Conservation (phyloP, 1,139 yeast genomes). For the Suhomyces terraborum region DNA sequence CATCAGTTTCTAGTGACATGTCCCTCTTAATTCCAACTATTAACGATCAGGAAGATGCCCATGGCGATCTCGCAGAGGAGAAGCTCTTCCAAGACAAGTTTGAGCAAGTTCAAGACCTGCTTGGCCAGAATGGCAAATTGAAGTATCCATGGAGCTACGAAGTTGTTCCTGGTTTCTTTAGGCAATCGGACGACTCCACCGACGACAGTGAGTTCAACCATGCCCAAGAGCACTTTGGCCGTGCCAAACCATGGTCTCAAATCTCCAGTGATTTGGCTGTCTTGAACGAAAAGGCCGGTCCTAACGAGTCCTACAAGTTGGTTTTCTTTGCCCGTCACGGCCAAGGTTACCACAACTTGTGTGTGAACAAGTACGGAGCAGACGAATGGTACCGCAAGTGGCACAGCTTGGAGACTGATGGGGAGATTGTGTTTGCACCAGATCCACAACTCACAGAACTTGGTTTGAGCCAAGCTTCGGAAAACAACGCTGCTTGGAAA, state of each 20-base stretch:
- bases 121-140: conserved; percentile 12
- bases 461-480: conserved; percentile 41
- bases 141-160: conserved; percentile 37
- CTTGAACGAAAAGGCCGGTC: conserved; percentile 31
- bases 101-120: conserved; percentile 10
- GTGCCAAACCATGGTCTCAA: conserved; percentile 35
- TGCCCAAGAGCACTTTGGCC: conserved; percentile 42
- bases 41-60: conserved; percentile 28
- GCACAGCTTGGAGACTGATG: conserved; percentile 45
- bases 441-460: conserved; percentile 46
- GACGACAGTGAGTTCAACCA: conserved; percentile 42
- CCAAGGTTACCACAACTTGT: conserved; percentile 48
- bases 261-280: conserved; percentile 28
- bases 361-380: conserved; percentile 44
- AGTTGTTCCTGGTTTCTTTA: conserved; percentile 39
- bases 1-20: no score
- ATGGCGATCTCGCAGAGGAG: conserved; percentile 20
- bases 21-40: conserved; percentile 25
- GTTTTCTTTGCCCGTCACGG: conserved; percentile 49
- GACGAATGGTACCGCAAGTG: conserved; percentile 45
- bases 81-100: conserved; percentile 15
- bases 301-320: conserved; percentile 36
- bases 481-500: conserved; percentile 25
- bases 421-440: conserved; percentile 49
- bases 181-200: conserved; percentile 39